A percentile compares a stretch with the other conserved stretches of the same genome.
Conservation (phyloP, 257 asterid genomes). For the Scutellaria galericulata region DNA sequence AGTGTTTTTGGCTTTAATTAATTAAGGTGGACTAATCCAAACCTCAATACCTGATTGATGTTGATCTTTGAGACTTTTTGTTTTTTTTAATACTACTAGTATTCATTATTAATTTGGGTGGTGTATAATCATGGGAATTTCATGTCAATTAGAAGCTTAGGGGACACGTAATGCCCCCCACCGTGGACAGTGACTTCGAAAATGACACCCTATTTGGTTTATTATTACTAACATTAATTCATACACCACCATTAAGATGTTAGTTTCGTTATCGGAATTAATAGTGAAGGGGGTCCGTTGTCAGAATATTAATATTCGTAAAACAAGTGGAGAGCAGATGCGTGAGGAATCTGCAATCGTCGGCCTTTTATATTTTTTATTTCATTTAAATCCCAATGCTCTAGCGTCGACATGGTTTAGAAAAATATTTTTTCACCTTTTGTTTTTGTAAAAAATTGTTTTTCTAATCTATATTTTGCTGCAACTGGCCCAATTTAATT, state of each 20-base stretch:
- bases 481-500: no score
- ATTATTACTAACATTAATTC: not conserved
- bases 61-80: conserved; percentile 30
- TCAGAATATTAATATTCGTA: conserved; percentile 31
- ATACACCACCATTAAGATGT: conserved; percentile 19
- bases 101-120: conserved; percentile 34
- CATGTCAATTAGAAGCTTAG: conserved; percentile 45
- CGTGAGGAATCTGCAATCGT: conserved; percentile 38
- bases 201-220: not conserved
- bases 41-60: conserved; percentile 2
- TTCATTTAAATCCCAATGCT: no score
- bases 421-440: no score
- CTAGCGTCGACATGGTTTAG: no score
- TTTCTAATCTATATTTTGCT: no score
- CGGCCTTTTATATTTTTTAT: not conserved
- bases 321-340: conserved; percentile 34
- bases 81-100: not conserved
- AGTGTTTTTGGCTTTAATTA: not conserved
- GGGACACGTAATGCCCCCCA: conserved; percentile 50
- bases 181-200: conserved; percentile 28
- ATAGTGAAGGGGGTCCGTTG: not conserved
- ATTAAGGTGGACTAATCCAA: not conserved
- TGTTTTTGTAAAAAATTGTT: no score
- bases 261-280: conserved; percentile 23
- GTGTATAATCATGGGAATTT: conserved; percentile 38